Evolutionary conservation across 768 basidiomycete species (phyloP), one percentile per base, ranked within the genome.

Genomic region (Mycena pura): DNA sequence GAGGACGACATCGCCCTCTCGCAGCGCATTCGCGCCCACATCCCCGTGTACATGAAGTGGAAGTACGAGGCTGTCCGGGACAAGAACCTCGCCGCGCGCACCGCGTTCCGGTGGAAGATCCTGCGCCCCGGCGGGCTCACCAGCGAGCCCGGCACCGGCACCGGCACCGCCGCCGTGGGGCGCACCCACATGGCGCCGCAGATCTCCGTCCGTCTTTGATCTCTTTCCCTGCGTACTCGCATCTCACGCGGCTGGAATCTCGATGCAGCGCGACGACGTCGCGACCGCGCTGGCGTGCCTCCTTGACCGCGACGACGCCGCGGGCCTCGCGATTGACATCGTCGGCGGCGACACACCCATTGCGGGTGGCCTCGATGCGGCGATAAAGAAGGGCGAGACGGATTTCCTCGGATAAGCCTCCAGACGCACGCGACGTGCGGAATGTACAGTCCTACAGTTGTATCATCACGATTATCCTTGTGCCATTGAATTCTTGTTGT

Each of bases 61-160:
- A 82, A 83, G 62, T 82, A 82, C 69, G 78, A 82, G 64, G 80
- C 80, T 15, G n/a, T n/a, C n/a, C n/a, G n/a, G n/a, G 82, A 82
- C 69, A 83, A 81, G 69, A 78, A 81, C 57, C 76, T 82, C 9
- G 71, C 65, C 13, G 69, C 76, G 54, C 83, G 88, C 22, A 80
- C 80, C 19, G 71, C 80, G 0, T 87, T 91, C 76, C 80, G 84
- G 51, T 90, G 84, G 85, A 85, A 85, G 3, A 87, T 90, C 34
- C 72, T 91, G 29, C 84, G 88, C 9, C 88, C 89, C n/a, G 85
- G 85, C n/a, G 74, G 74, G 7, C 65, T 91, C n/a, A 78, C 72
- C 0, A 77, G 87, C 48, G 75, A 78, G 2, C 76, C 82, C 0
- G 84, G 85, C 0, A 80, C 78, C 3, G 84, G 85, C 0, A 80